Base-by-base conservation (phyloP, 306 rosid genomes). In the Prunus armeniaca region DNA sequence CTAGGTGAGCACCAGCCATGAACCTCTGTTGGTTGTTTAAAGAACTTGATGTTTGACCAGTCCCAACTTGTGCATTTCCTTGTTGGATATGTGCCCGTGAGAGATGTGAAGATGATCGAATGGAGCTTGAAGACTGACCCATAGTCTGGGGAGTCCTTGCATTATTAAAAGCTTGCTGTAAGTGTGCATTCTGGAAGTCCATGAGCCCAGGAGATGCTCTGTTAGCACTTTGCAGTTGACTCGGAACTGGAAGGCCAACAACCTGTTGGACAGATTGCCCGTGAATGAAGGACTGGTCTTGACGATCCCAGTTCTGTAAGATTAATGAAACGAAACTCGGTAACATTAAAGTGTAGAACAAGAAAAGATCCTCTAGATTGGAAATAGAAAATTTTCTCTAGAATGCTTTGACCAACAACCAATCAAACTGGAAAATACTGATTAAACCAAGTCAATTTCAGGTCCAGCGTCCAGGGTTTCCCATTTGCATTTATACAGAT, bases 81-180 rank as follows among this genome's bases (percentile, higher is more conserved):
- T 61, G 95, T 64, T 80, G 91, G 65, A 62, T 45, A 5, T 47
- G 87, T 75, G 82, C 18, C 72, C 58, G 62, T 13, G 56, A 78
- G 69, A 71, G 34, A 74, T 79, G 82, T 12, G 69, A 51, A 60
- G 89, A 66, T 54, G 76, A 27, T 61, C 60, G 81, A 22, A 17
- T 64, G 1, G 52, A 25, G 51, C 83, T 79, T 58, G 84, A 24
- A 61, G 73, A 71, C 67, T 66, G 88, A 56, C 74, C 76, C 71
- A 22, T 19, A 41, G 84, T 25, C 38, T 71, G 86, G 66, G 81
- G 12, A 12, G 72, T 24, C 78, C 80, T 80, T 45, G 71, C 15
- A 79, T 78, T 84, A 68, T 78, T 84, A 68, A 95, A 78, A 78
- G 82, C 45, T 77, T 85, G 93, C 79, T 85, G 96, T 62, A 90